A percentile compares a stretch with the other conserved stretches of the same genome.
phyloP scores from a whole-genome alignment of 2,329 filamentous ascomycete genomes.

The Ophiostoma australiae region DNA sequence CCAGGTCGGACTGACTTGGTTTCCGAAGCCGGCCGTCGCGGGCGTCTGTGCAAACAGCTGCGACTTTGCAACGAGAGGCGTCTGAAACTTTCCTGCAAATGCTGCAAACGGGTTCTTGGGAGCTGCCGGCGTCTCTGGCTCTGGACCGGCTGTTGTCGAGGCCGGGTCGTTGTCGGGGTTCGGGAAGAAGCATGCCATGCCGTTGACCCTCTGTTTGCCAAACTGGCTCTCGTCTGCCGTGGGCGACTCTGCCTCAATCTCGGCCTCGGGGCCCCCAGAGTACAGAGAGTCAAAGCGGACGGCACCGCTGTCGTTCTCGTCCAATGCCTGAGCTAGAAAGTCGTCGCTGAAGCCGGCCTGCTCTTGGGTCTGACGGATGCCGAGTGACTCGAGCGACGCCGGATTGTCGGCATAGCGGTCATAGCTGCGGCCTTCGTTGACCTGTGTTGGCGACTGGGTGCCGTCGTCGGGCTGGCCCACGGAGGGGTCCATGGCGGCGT shows the following conservation, averaged over 20 bases:
- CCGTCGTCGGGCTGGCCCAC: slow-evolving; percentile 22
- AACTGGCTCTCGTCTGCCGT: slow-evolving; percentile 10
- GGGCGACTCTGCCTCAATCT: slow-evolving; percentile 29
- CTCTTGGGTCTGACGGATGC: slow-evolving; percentile 22
- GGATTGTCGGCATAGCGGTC: slow-evolving; percentile 37
- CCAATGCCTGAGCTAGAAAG: slow-evolving; percentile 33
- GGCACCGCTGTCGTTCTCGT: slow-evolving; percentile 48
- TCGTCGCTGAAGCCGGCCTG: slow-evolving; percentile 26
- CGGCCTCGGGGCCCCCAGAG: slow-evolving; percentile 34
- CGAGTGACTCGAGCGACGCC: slow-evolving; percentile 22
- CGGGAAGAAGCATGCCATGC: slow-evolving; percentile 21
- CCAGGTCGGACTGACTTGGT: slow-evolving; percentile 49
- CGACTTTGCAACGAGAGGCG: slow-evolving; percentile 39
- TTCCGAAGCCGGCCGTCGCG: slow-evolving; percentile 48
- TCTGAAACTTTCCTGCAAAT: slow-evolving; percentile 39
- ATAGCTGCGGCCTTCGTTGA: slow-evolving; percentile 54
- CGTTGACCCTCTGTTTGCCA: neutral
- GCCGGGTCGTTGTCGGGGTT: slow-evolving; percentile 19
- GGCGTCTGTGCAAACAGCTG: slow-evolving; percentile 55
- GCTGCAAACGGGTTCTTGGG: slow-evolving; percentile 48
- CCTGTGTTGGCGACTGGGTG: slow-evolving; percentile 53
- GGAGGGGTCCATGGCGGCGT: slow-evolving; percentile 20
- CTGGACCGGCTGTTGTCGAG: neutral
- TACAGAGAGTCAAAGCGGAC: slow-evolving; percentile 43
- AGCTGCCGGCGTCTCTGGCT: slow-evolving; percentile 45